Evolutionary conservation across 129 eudicot species (phyloP), one percentile per base, ranked within the genome.

Genomic region (Pittosporum tobira): DNA sequence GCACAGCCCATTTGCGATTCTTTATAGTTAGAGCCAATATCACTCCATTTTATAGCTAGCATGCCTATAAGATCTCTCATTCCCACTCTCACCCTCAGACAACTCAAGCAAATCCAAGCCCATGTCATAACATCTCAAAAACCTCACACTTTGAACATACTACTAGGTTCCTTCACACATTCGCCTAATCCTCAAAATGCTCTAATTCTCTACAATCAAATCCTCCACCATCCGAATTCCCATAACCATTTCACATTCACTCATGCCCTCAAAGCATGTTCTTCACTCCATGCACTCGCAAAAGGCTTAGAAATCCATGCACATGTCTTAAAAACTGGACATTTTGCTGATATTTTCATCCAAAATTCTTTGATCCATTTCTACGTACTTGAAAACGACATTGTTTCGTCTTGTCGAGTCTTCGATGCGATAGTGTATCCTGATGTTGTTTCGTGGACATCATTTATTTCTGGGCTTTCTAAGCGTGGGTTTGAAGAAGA

Each of bases 211-310:
- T 74, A 68, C 71, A 74, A 74, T 11, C 79, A 68, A 57, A 74
- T 74, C 71, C 67, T 74, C 59, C 64, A 57, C 16, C 57, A 58
- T 63, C 71, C 79, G 49, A 4, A n/a, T 7, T 55, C 71, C 66
- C 79, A 74, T 63, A 74, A 74, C 63, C 75, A 74, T 42, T 74
- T 68, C 49, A 74, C 53, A 62, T 68, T 69, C 71, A 63, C 71
- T 23, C 51, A 28, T 60, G 75, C 71, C 13, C 54, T 74, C 38
- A 74, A 74, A 57, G 62, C 71, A 25, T 74, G 75, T 51, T 57
- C 63, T 50, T 50, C 36, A 2, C 29, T 67, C 0, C 31, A 69
- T 64, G 65, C 79, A 0, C 50, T 57, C 62, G 20, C 15, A 7
- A 74, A 68, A 69, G 75, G 59, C 63, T 67, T 36, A 63, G 75